A percentile compares a stretch with the other conserved stretches of the same genome.
phyloP scores from a whole-genome alignment of 2,329 filamentous ascomycete species.

The Trichoderma citrinoviride region DNA sequence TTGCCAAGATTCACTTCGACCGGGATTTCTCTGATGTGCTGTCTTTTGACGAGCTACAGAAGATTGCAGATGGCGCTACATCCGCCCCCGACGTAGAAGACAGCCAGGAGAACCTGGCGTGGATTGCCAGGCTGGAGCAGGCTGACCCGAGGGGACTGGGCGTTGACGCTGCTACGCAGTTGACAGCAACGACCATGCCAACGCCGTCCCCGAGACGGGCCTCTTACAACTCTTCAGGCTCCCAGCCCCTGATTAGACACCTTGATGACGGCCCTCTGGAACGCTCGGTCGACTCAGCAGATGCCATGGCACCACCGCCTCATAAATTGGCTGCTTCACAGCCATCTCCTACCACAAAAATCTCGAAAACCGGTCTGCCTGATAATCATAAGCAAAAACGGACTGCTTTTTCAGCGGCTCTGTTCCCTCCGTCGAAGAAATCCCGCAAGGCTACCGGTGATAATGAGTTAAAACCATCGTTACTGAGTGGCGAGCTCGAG shows the following conservation, averaged over 20 bases:
- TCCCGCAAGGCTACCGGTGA: conserved; percentile 14
- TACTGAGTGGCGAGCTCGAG: neutral
- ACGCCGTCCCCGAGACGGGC: conserved; percentile 35
- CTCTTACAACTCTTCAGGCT: conserved; percentile 28
- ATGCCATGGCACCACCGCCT: neutral
- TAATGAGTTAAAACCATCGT: neutral
- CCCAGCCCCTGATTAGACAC: conserved; percentile 20
- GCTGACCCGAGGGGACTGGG: conserved; percentile 47
- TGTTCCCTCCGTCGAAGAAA: conserved; percentile 24
- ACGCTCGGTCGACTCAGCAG: neutral
- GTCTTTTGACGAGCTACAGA: conserved; percentile 67
- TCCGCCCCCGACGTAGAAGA: conserved; percentile 50
- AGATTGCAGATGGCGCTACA: conserved; percentile 58
- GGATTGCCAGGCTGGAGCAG: conserved; percentile 59
- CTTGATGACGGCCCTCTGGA: neutral
- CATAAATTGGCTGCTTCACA: neutral
- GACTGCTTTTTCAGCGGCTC: neutral
- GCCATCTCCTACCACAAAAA: neutral
- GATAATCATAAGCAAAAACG: conserved; percentile 15
- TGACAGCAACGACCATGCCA: conserved; percentile 40
- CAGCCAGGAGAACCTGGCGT: conserved; percentile 58
- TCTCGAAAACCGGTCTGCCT: neutral
- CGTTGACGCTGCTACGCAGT: conserved; percentile 47
- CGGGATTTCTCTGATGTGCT: conserved; percentile 66
- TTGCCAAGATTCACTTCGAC: conserved; percentile 76